Percentiles rank a stretch among this genome's conserved stretches.
Evolutionary conservation across 1,284 basidiomycete genomes (phyloP).

Genomic region (Leccinum fuscescens): DNA sequence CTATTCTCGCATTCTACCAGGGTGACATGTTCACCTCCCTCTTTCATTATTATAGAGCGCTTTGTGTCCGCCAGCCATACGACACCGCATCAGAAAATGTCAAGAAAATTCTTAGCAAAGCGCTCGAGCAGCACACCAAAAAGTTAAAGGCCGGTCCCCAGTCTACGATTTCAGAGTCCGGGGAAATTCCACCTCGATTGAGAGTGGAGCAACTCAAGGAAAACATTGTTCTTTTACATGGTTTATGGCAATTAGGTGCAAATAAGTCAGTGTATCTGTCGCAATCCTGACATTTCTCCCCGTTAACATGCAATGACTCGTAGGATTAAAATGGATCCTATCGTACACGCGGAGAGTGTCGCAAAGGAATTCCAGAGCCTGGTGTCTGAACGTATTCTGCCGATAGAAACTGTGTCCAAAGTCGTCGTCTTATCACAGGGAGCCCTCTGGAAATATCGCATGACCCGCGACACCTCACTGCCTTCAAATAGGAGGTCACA

Average conservation of each 20-base stretch:
- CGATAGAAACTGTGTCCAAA: conserved; percentile 74
- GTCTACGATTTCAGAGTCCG: conserved; percentile 29
- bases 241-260: conserved; percentile 60
- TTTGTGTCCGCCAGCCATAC: conserved; percentile 86
- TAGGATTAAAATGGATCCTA: conserved; percentile 21
- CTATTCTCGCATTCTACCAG: conserved; percentile 85
- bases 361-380: conserved; percentile 55
- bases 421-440: conserved; percentile 74
- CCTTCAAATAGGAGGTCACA: conserved; percentile 32
- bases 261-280: conserved; percentile 51
- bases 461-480: conserved; percentile 50
- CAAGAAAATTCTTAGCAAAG: conserved; percentile 65
- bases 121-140: conserved; percentile 52
- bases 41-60: conserved; percentile 88
- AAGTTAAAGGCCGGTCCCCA: conserved; percentile 41
- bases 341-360: conserved; percentile 40
- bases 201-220: conserved; percentile 67
- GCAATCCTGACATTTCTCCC: not conserved
- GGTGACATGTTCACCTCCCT: conserved; percentile 79
- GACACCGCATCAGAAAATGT: conserved; percentile 88
- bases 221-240: conserved; percentile 70
- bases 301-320: not conserved
- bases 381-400: conserved; percentile 68
- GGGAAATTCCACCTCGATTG: conserved; percentile 39
- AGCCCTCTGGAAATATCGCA: conserved; percentile 79